phyloP scores from a whole-genome alignment of 148 eudicot genomes.

The Fallopia convolvulus region DNA sequence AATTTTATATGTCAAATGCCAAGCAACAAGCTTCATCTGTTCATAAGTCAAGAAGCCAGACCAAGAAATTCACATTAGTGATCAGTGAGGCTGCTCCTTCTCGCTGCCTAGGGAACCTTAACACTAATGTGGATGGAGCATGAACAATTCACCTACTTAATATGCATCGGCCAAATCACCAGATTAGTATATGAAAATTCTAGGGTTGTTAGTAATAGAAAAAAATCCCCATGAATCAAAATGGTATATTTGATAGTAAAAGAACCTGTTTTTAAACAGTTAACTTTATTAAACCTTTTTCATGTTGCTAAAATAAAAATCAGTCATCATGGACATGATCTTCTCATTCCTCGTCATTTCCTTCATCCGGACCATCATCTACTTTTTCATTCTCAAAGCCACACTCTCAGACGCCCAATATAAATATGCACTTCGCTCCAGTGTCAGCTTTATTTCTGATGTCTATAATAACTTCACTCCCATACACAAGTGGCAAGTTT shows the following conservation, averaged over 20 bases:
- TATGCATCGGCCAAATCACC: neutral
- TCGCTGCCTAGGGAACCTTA: neutral
- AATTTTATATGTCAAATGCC: neutral
- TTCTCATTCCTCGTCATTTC: neutral
- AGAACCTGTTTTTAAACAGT: neutral
- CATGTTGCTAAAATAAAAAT: neutral
- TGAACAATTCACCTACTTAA: neutral
- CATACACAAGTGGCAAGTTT: too few relatives aligned
- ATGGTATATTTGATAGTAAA: neutral
- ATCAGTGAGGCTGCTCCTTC: neutral
- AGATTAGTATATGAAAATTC: neutral
- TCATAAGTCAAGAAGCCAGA: neutral
- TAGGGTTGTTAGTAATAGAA: neutral
- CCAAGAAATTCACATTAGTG: neutral
- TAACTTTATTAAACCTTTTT: neutral
- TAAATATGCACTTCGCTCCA: neutral
- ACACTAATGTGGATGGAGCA: neutral
- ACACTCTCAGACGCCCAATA: neutral
- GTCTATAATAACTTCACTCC: too few relatives aligned
- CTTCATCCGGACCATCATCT: neutral
- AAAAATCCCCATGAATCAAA: neutral
- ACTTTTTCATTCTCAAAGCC: neutral
- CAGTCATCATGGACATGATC: too few relatives aligned
- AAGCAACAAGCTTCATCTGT: neutral
- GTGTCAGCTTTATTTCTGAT: too few relatives aligned